phyloP scores from a whole-genome alignment of 768 basidiomycete genomes.

The Naganishia friedmannii region DNA sequence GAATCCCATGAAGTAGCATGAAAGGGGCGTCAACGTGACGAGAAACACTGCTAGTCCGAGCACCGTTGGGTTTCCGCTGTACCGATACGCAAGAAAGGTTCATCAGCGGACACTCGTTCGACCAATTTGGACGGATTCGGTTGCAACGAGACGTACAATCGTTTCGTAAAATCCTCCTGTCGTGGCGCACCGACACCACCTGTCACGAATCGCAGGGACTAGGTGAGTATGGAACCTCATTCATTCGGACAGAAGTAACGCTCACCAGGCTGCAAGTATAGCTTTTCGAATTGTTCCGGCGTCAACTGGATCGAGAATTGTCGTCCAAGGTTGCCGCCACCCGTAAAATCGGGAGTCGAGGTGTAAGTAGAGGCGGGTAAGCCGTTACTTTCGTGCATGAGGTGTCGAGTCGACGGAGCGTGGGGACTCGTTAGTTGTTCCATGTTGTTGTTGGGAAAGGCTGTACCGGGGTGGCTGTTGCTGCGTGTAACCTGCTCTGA shows the following conservation, averaged over 20 bases:
- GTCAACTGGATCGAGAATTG: slow-evolving; percentile 39
- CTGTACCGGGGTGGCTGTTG: neutral
- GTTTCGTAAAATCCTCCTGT: slow-evolving; percentile 39
- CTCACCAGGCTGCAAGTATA: slow-evolving; percentile 43
- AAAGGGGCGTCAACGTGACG: slow-evolving; percentile 38
- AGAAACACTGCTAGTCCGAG: slow-evolving; percentile 41
- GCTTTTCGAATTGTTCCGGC: slow-evolving; percentile 43
- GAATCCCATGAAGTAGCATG: slow-evolving; percentile 40
- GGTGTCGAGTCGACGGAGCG: neutral
- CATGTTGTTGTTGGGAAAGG: too few relatives aligned
- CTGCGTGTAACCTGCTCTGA: neutral
- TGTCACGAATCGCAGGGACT: slow-evolving; percentile 11
- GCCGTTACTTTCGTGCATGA: neutral
- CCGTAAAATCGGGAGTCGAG: slow-evolving; percentile 15
- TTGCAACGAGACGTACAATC: slow-evolving; percentile 16
- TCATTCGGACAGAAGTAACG: too few relatives aligned
- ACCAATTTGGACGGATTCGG: too few relatives aligned
- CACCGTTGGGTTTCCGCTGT: slow-evolving; percentile 39
- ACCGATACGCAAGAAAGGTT: neutral
- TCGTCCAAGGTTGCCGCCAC: slow-evolving; percentile 36
- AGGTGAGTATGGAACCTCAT: neutral
- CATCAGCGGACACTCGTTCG: neutral
- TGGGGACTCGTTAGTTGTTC: neutral
- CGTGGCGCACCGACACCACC: slow-evolving; percentile 20
- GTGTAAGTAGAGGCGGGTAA: neutral